Evolutionary conservation across 2,329 filamentous ascomycete species (phyloP).

Genomic region (Colletotrichum sublineola): DNA sequence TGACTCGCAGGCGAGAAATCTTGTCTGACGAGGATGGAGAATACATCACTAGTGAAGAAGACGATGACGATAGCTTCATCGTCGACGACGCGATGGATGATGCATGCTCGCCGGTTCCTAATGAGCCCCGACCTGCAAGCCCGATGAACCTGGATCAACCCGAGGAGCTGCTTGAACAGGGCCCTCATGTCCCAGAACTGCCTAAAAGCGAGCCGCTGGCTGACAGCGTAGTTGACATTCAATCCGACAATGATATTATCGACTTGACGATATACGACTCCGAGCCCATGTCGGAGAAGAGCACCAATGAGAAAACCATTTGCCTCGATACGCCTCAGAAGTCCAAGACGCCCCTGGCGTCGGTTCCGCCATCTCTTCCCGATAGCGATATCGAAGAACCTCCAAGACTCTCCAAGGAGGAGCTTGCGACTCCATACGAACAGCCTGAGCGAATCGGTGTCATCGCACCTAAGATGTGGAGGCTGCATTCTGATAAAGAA

Average conservation of each 20-base stretch:
- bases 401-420: conserved; percentile 8
- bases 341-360: not conserved
- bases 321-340: conserved; percentile 35
- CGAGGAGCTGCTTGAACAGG: not conserved
- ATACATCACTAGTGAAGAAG: conserved; percentile 62
- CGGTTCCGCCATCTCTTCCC: not conserved
- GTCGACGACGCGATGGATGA: conserved; percentile 49
- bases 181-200: not conserved
- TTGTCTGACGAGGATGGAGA: conserved; percentile 60
- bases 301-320: not conserved
- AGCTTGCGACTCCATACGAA: conserved; percentile 34
- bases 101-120: not conserved
- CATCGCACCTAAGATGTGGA: conserved; percentile 43
- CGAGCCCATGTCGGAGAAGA: conserved; percentile 13
- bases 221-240: not conserved
- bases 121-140: not conserved
- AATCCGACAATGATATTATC: conserved; percentile 19
- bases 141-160: conserved; percentile 32
- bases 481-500: conserved; percentile 42
- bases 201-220: not conserved
- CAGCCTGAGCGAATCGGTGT: conserved; percentile 37
- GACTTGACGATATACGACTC: conserved; percentile 38
- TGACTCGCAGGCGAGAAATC: conserved; percentile 38
- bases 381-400: conserved; percentile 7
- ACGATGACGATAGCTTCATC: conserved; percentile 64